phyloP scores from a whole-genome alignment of 1,284 basidiomycete genomes.

The Papiliotrema terrestris region DNA sequence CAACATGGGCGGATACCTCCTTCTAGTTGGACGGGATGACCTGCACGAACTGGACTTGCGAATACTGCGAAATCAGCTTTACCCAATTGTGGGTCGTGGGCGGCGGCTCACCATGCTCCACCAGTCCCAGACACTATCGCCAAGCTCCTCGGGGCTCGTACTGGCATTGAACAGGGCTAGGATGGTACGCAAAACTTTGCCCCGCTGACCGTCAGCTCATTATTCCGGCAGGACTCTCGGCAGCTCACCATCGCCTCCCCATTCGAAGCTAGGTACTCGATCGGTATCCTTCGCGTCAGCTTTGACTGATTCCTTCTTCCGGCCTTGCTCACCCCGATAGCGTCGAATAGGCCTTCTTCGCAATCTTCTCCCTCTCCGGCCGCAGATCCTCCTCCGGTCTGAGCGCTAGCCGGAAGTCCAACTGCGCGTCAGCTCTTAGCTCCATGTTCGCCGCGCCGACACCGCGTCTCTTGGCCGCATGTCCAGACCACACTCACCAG shows the following conservation, averaged over 20 bases:
- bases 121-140: conserved; percentile 32
- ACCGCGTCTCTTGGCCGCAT: neutral
- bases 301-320: neutral
- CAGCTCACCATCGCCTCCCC: conserved; percentile 34
- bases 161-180: conserved; percentile 23
- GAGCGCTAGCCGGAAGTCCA: conserved; percentile 24
- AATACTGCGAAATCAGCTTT: conserved; percentile 16
- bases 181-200: conserved; percentile 34
- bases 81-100: neutral
- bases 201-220: conserved; percentile 13
- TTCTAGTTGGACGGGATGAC: conserved; percentile 17
- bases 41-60: conserved; percentile 35
- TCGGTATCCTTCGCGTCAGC: conserved; percentile 15
- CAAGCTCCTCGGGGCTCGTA: conserved; percentile 20
- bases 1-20: neutral
- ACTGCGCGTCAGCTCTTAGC: conserved; percentile 11
- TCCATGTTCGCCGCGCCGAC: neutral
- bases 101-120: conserved; percentile 31
- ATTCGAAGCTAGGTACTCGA: conserved; percentile 31
- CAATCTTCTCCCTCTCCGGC: conserved; percentile 21
- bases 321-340: conserved; percentile 10
- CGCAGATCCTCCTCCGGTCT: conserved; percentile 21
- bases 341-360: conserved; percentile 22
- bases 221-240: neutral
- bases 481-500: conserved; percentile 14